phyloP scores from a whole-genome alignment of 352 stramenopile genomes.

The Phytophthora podocarpi region DNA sequence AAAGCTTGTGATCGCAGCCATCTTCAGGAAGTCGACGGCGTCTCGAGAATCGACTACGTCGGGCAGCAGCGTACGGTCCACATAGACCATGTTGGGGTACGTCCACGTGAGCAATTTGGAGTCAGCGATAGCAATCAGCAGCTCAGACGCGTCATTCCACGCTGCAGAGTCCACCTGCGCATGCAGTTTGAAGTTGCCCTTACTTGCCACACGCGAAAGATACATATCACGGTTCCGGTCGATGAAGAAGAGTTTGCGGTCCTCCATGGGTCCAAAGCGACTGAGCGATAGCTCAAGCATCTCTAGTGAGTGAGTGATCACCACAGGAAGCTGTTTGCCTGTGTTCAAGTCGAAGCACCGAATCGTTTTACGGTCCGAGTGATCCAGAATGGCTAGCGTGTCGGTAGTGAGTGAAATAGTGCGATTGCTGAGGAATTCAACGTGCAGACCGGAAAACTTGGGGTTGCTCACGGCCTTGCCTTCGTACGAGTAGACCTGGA shows the following conservation, averaged over 20 bases:
- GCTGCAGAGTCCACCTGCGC: conserved; percentile 90
- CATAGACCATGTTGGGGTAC: conserved; percentile 91
- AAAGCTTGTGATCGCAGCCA: conserved; percentile 89
- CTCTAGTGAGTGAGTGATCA: conserved; percentile 71
- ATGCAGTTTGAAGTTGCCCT: conserved; percentile 85
- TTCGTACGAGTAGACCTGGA: conserved; percentile 94
- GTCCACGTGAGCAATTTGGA: conserved; percentile 90
- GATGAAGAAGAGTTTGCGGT: conserved; percentile 90
- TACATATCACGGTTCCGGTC: conserved; percentile 90
- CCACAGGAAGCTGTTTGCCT: conserved; percentile 74
- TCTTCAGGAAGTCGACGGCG: conserved; percentile 82
- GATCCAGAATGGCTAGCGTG: conserved; percentile 88
- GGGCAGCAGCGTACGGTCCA: conserved; percentile 90
- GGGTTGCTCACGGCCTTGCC: conserved; percentile 87
- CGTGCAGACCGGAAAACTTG: conserved; percentile 86
- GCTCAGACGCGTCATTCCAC: conserved; percentile 90
- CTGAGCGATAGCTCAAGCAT: conserved; percentile 87
- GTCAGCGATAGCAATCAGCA: conserved; percentile 90
- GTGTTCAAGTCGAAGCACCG: conserved; percentile 90
- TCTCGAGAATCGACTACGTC: conserved; percentile 83
- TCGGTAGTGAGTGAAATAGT: conserved; percentile 90
- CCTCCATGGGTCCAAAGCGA: conserved; percentile 69
- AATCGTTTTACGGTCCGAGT: conserved; percentile 89
- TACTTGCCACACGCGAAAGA: conserved; percentile 62
- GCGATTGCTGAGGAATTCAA: conserved; percentile 87